phyloP scores from a whole-genome alignment of 2,329 filamentous ascomycete genomes.

The Annulohypoxylon truncatum region DNA sequence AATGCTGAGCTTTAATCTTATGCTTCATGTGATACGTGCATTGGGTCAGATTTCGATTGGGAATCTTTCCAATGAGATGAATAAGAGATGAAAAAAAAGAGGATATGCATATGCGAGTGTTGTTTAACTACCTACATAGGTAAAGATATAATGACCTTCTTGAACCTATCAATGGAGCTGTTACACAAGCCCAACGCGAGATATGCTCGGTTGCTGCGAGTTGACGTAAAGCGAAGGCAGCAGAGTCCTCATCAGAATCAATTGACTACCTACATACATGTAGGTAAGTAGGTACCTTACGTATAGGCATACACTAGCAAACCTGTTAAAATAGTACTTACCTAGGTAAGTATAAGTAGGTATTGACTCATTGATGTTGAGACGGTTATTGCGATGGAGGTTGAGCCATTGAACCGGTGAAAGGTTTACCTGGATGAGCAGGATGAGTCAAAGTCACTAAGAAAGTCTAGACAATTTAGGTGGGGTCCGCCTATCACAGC shows the following conservation, averaged over 20 bases:
- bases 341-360: no score
- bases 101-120: not conserved
- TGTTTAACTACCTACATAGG: no score
- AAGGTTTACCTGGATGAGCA: not conserved
- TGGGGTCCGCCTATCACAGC: not conserved
- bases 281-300: no score
- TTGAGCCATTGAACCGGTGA: constrained; percentile 5
- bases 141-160: not conserved
- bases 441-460: not conserved
- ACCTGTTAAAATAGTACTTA: no score
- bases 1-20: not conserved
- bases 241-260: not conserved
- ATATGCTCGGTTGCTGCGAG: not conserved
- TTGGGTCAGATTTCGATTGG: no score
- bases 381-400: constrained; percentile 4
- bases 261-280: no score
- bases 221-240: constrained; percentile 17
- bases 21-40: no score
- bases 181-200: not conserved
- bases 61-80: no score
- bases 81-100: no score
- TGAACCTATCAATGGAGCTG: not conserved
- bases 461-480: not conserved
- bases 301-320: no score
- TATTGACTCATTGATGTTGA: constrained; percentile 19